A percentile compares a stretch with the other conserved stretches of the same genome.
These are phyloP conservation scores for Melastoma malabathricum DNA, from an alignment of 345 rosid species.

Conservation along the genomic window DNA sequence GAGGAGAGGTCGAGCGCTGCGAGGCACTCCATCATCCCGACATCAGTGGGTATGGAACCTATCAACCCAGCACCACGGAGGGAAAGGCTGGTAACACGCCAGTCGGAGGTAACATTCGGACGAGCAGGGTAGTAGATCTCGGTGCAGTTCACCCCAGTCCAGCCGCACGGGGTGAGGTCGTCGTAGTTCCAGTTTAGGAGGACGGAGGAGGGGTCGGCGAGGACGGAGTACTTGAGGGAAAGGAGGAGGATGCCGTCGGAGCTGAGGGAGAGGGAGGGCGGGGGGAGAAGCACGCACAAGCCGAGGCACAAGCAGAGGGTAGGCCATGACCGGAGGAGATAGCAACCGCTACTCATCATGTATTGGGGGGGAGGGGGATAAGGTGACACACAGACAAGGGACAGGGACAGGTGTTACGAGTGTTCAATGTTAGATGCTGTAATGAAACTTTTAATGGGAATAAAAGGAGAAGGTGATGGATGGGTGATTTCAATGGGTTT, in stretches of 20 bases:
- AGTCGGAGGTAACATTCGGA: not conserved
- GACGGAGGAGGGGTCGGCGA: conserved; percentile 12
- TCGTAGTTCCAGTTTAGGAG: conserved; percentile 12
- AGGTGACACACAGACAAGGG: too few species aligned
- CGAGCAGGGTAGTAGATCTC: conserved; percentile 5
- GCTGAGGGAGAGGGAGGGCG: conserved; percentile 1
- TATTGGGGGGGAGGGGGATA: too few species aligned
- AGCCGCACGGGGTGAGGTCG: conserved; percentile 14
- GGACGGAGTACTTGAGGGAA: conserved; percentile 12
- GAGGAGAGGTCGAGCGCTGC: conserved; percentile 10
- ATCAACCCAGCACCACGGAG: conserved; percentile 11
- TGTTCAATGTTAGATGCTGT: too few species aligned
- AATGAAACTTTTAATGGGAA: too few species aligned
- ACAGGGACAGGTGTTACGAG: too few species aligned
- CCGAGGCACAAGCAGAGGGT: not conserved
- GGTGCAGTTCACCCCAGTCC: conserved; percentile 12
- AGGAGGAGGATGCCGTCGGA: conserved; percentile 12
- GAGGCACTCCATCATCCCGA: conserved; percentile 10
- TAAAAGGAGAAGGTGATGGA: too few species aligned
- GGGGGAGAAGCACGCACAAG: conserved; percentile 4
- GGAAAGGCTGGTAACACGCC: conserved; percentile 10
- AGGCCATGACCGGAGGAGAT: too few species aligned
- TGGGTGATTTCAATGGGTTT: too few species aligned
- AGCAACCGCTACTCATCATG: too few species aligned
- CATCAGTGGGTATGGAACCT: conserved; percentile 10